phyloP scores from a whole-genome alignment of 441 rosid species.

The Gossypium trilobum region DNA sequence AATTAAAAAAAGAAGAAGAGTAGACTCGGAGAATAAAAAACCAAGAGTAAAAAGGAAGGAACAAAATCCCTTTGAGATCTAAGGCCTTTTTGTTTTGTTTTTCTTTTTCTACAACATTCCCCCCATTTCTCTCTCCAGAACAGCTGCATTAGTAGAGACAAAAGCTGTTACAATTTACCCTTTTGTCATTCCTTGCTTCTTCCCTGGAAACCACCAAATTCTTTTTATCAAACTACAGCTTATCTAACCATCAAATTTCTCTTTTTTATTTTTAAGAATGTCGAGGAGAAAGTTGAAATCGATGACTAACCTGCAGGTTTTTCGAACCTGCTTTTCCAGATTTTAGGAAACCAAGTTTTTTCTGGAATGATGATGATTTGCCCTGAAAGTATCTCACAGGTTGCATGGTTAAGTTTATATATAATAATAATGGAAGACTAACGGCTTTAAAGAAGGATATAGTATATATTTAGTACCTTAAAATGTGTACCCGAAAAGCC shows the following conservation, averaged over 20 bases:
- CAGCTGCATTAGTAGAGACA: slow-evolving; percentile 21
- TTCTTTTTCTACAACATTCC: slow-evolving; percentile 11
- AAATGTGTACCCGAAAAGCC: slow-evolving; percentile 40
- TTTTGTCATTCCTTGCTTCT: slow-evolving; percentile 33
- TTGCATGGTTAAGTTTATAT: not conserved
- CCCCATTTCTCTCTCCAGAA: slow-evolving; percentile 18
- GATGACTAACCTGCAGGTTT: slow-evolving; percentile 27
- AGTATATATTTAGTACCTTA: slow-evolving; percentile 31
- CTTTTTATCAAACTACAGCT: not conserved
- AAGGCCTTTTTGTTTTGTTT: slow-evolving; percentile 11
- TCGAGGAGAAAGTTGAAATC: not conserved
- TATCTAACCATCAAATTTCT: not conserved
- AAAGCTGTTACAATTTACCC: slow-evolving; percentile 14
- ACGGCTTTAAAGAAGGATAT: not conserved
- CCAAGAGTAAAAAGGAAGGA: slow-evolving; percentile 18
- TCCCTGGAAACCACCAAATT: slow-evolving; percentile 26
- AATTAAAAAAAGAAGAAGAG: not conserved
- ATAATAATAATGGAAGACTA: not conserved
- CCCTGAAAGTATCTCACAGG: slow-evolving; percentile 25
- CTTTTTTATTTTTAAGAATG: not conserved
- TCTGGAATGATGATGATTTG: slow-evolving; percentile 30
- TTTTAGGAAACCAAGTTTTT: slow-evolving; percentile 32
- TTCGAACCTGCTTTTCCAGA: slow-evolving; percentile 29
- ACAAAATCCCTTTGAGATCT: slow-evolving; percentile 28
- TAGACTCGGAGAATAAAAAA: not conserved